phyloP scores from a whole-genome alignment of 768 basidiomycete genomes.

The Mycena filopes region DNA sequence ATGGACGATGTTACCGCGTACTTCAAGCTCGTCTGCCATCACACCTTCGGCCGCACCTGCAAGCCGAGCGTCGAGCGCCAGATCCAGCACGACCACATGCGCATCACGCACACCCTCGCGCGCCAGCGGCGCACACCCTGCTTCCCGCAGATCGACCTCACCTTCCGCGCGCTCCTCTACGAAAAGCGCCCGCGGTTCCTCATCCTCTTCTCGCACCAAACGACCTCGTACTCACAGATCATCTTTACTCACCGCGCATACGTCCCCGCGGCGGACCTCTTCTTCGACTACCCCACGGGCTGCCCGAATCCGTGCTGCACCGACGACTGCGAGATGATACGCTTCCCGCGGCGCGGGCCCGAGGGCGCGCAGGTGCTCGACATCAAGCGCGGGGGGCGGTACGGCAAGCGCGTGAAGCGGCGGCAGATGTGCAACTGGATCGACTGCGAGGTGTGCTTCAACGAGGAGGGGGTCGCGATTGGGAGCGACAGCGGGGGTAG shows the following conservation, averaged over 20 bases:
- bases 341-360: conserved; percentile 74
- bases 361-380: conserved; percentile 71
- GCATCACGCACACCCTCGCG: conserved; percentile 71
- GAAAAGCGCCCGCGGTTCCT: conserved; percentile 83
- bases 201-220: conserved; percentile 82
- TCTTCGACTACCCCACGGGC: conserved; percentile 82
- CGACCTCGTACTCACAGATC: conserved; percentile 84
- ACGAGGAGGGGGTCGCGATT: conserved; percentile 48
- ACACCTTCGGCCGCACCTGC: conserved; percentile 69
- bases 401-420: conserved; percentile 59
- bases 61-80: conserved; percentile 74
- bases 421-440: conserved; percentile 88
- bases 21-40: conserved; percentile 77
- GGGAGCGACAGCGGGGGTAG: conserved; percentile 43
- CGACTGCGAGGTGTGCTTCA: conserved; percentile 73
- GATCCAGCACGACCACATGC: conserved; percentile 82
- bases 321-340: conserved; percentile 86
- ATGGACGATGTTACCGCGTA: conserved; percentile 86
- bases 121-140: conserved; percentile 80
- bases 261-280: conserved; percentile 78
- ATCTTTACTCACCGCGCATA: conserved; percentile 79
- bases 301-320: conserved; percentile 84
- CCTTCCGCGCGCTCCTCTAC: conserved; percentile 77
- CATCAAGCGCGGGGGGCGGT: conserved; percentile 65
- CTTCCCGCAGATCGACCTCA: conserved; percentile 85